Conservation (phyloP, 495 filamentous ascomycete species). For the Aspergillus ostianus region DNA sequence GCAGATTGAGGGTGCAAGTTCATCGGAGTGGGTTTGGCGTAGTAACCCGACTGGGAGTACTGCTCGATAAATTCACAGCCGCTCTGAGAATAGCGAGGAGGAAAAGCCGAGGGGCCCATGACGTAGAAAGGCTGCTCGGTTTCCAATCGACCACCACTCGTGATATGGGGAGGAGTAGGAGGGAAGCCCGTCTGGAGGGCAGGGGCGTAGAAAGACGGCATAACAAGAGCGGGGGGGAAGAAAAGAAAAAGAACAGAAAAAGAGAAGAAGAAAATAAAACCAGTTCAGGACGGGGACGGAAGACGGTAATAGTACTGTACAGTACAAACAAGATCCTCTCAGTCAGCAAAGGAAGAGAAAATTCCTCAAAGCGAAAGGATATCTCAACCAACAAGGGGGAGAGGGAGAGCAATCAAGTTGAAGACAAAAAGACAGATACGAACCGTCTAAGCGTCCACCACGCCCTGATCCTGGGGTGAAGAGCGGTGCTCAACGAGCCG, state of each 20-base stretch:
- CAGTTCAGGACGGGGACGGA: conserved; percentile 39
- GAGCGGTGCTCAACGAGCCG: conserved; percentile 46
- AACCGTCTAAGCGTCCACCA: conserved; percentile 50
- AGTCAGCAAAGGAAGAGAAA: conserved; percentile 14
- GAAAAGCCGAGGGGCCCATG: conserved; percentile 40
- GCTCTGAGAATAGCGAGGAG: conserved; percentile 46
- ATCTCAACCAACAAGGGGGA: neutral
- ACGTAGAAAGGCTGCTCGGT: conserved; percentile 42
- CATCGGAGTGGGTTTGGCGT: conserved; percentile 42
- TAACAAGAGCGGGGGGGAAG: conserved; percentile 15
- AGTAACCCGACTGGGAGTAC: conserved; percentile 46
- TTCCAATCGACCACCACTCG: conserved; percentile 40
- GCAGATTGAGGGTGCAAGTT: conserved; percentile 33
- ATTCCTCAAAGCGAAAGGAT: neutral
- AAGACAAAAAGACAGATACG: conserved; percentile 25
- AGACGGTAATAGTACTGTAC: conserved; percentile 15
- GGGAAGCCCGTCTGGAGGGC: conserved; percentile 43
- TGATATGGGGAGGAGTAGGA: conserved; percentile 46
- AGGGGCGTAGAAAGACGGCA: conserved; percentile 48
- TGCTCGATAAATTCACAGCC: conserved; percentile 52
- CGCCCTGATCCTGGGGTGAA: conserved; percentile 41
- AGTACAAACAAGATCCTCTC: conserved; percentile 11
- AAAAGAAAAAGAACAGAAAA: conserved; percentile 16
- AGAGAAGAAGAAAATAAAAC: conserved; percentile 19
- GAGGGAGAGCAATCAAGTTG: neutral